Evolutionary conservation across 306 rosid species (phyloP).

Genomic region (Lathyrus aphaca): DNA sequence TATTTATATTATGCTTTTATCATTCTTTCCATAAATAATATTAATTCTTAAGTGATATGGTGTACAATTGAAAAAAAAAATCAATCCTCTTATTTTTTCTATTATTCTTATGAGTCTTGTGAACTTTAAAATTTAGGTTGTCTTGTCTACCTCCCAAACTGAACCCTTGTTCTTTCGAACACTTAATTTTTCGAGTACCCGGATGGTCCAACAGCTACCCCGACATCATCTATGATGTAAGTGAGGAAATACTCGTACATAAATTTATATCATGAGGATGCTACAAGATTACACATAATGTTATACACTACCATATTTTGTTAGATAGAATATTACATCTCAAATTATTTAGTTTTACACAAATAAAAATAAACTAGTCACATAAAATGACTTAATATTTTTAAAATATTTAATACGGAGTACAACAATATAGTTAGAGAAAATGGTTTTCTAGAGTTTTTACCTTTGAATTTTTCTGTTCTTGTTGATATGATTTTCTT

Average conservation of each 20-base stretch:
- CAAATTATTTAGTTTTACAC: too few species aligned
- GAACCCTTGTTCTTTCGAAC: neutral
- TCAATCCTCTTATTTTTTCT: neutral
- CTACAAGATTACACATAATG: neutral
- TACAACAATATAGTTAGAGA: too few species aligned
- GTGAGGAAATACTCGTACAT: neutral
- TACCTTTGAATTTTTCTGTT: too few species aligned
- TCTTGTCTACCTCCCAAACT: neutral
- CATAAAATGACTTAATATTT: too few species aligned
- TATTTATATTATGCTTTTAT: too few species aligned
- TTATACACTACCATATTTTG: neutral
- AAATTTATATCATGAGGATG: neutral
- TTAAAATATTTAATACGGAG: too few species aligned
- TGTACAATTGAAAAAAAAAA: neutral
- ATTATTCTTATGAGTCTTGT: neutral
- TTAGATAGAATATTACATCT: too few species aligned
- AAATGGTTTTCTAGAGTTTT: too few species aligned
- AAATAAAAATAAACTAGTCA: too few species aligned
- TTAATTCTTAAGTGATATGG: neutral
- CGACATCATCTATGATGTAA: neutral
- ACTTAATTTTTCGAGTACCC: neutral
- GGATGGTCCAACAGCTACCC: neutral
- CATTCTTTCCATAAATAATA: neutral
- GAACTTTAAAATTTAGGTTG: neutral
- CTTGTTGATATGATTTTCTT: too few species aligned